These are phyloP conservation scores for Phyllosticta citriasiana DNA, from an alignment of 2,329 filamentous ascomycete species.

Conservation along the genomic window DNA sequence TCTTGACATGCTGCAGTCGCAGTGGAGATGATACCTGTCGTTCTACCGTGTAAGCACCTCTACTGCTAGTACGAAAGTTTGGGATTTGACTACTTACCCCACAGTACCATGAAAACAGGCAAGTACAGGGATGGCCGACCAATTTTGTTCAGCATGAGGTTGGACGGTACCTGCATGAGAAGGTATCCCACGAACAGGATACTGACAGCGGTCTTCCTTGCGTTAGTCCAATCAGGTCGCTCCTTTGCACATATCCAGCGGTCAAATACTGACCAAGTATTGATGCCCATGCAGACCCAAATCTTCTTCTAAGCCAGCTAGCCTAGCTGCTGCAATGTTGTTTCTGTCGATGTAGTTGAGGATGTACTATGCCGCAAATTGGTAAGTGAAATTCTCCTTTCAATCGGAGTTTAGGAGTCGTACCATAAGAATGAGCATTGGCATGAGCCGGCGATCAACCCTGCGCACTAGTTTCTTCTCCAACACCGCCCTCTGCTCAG, in stretches of 20 bases:
- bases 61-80: neutral
- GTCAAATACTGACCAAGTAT: constrained; percentile 49
- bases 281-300: constrained; percentile 46
- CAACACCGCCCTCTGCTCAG: constrained; percentile 41
- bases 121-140: constrained; percentile 31
- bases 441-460: constrained; percentile 58
- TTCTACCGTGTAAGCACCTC: neutral
- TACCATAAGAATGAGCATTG: constrained; percentile 63
- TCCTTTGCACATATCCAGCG: neutral
- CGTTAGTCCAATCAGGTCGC: neutral
- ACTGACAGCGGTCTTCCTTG: constrained; percentile 23
- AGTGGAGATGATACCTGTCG: constrained; percentile 23
- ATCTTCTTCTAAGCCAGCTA: constrained; percentile 52
- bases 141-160: constrained; percentile 35
- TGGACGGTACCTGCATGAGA: constrained; percentile 38
- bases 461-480: constrained; percentile 57
- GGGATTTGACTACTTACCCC: constrained; percentile 21
- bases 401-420: neutral
- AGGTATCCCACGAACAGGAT: constrained; percentile 54
- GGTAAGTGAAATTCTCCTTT: neutral
- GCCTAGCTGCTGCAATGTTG: constrained; percentile 57
- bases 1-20: constrained; percentile 32
- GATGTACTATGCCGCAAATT: constrained; percentile 55
- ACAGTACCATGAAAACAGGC: constrained; percentile 30
- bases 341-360: constrained; percentile 63